Evolutionary conservation across 148 eudicot species (phyloP).

Genomic region (Camellia lanceoleosa): DNA sequence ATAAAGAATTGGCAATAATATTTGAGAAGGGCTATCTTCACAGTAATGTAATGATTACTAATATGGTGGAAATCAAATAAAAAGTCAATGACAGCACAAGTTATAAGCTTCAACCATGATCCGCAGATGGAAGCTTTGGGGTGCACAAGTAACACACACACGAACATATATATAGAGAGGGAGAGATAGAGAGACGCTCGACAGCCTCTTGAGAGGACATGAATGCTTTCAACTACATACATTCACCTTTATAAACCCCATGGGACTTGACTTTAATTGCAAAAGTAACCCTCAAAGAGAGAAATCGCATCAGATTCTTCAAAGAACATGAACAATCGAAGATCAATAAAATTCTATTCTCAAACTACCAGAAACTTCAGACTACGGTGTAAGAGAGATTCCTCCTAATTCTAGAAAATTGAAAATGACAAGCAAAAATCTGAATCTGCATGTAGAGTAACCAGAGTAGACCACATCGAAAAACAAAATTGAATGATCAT

Average conservation of each 20-base stretch:
- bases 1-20: no score
- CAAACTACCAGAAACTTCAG: neutral
- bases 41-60: neutral
- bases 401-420: neutral
- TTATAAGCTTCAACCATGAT: neutral
- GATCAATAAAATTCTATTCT: neutral
- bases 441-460: neutral
- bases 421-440: neutral
- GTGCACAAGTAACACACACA: neutral
- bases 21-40: neutral
- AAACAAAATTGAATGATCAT: no score
- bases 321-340: neutral
- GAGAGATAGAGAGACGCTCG: no score
- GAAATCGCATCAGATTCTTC: neutral
- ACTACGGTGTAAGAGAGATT: neutral
- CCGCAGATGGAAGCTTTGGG: neutral
- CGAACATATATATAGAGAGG: neutral
- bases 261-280: slow-evolving; percentile 5
- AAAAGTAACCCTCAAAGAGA: neutral
- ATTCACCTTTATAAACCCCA: no score
- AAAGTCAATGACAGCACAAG: neutral
- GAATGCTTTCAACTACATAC: no score
- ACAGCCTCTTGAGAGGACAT: no score
- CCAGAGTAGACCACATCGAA: no score
- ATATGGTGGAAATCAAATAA: neutral